Conservation (phyloP, 352 stramenopile genomes). For the Globisporangium ultimum region DNA sequence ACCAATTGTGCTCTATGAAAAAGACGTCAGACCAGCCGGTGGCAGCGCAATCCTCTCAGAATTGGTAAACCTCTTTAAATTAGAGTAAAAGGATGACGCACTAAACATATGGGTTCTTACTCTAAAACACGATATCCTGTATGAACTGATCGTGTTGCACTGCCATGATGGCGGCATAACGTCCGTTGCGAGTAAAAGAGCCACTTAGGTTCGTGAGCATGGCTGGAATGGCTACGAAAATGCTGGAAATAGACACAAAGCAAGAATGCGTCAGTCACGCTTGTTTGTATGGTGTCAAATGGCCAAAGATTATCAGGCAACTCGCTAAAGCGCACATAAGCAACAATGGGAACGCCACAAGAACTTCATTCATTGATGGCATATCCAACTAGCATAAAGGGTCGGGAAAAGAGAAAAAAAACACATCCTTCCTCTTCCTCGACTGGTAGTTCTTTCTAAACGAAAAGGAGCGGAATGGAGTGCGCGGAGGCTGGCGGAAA, state of each 20-base stretch:
- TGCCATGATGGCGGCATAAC: neutral
- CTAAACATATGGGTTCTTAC: neutral
- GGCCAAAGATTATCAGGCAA: neutral
- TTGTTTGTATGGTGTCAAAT: too few species aligned
- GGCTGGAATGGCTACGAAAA: neutral
- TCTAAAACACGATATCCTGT: neutral
- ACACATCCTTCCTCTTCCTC: conserved; percentile 17
- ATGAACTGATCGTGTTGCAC: neutral
- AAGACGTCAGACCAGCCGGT: conserved; percentile 2
- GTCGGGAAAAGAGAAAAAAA: conserved; percentile 6
- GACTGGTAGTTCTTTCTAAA: conserved; percentile 17
- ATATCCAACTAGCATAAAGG: conserved; percentile 6
- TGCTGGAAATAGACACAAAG: neutral
- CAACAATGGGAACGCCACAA: conserved; percentile 8
- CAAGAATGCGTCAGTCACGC: neutral
- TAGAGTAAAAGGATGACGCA: neutral
- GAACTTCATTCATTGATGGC: conserved; percentile 22
- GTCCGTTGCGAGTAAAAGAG: neutral
- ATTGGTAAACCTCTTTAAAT: neutral
- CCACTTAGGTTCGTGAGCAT: neutral
- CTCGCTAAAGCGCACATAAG: neutral
- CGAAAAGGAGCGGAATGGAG: conserved; percentile 13
- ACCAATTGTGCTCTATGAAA: neutral
- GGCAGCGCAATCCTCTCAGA: neutral
- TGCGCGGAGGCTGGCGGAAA: conserved; percentile 8